Base-by-base conservation (phyloP, 768 basidiomycete genomes). In the Porphyrellus cyaneotinctus region DNA sequence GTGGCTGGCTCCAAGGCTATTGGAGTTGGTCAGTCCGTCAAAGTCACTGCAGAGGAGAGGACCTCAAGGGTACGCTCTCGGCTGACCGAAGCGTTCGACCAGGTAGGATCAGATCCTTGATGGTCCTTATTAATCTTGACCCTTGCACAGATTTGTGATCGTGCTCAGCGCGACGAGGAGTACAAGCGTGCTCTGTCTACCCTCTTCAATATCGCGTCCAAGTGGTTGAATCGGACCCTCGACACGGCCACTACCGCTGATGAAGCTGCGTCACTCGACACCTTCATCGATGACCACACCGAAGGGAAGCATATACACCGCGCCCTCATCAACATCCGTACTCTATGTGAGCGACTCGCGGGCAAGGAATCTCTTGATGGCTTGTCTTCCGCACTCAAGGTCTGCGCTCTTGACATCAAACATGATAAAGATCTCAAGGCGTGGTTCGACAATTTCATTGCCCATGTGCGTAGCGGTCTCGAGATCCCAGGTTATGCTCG, bases 201-300 rank as follows among this genome's bases (percentile, higher is more conserved):
- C 3, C 64, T 88, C 26, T 82, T 88, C 58, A 68, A 70, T 43
- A 72, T 82, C 43, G 62, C 80, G 2, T 78, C 82, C 54, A 81
- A 82, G 53, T 84, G 87, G 66, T 60, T 87, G 30, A 72, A 78
- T 51, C 67, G 70, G 35, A 72, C 78, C 0, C 70, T 84, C 31
- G 79, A 84, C 43, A 71, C 75, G 1, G 78, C 78, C 0, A 69
- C 77, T 2, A 74, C 72, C 45, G 67, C 75, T 37, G 74, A 77
- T 50, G 63, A 73, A 37, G 58, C 66, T 1, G 70, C 75, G 23
- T 78, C 79, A 0, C 72, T 88, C 32, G 74, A 78, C 14, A 74
- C 74, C 2, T 78, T 88, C 61, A 73, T 88, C 49, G 64, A 78
- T 10, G 86, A 89, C 46, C 78, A 82, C 17, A 81, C 84, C 1